Percentiles rank a stretch among this genome's conserved stretches.
Evolutionary conservation across 1,139 yeast species (phyloP).

Genomic region (Lodderomyces orthopsilosis): DNA sequence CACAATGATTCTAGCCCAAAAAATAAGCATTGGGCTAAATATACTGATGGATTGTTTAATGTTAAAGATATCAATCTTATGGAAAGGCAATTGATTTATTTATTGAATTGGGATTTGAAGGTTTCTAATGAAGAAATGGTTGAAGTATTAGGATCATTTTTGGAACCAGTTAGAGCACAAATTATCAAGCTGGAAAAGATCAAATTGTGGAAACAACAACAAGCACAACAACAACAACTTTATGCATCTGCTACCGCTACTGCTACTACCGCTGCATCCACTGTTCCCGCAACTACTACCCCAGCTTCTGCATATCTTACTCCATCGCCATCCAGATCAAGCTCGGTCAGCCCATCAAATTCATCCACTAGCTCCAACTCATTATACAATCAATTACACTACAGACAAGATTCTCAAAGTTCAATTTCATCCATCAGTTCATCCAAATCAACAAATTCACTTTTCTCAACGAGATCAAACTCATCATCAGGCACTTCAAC

Average conservation of each 20-base stretch:
- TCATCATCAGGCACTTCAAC: conserved; percentile 2
- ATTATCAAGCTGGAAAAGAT: conserved; percentile 42
- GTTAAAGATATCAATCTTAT: conserved; percentile 70
- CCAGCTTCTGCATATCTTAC: conserved; percentile 7
- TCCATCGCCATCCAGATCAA: conserved; percentile 11
- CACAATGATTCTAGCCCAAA: conserved; percentile 78
- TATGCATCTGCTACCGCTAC: neutral
- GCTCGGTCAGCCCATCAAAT: conserved; percentile 9
- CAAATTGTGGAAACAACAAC: conserved; percentile 17
- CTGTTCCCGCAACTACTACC: neutral
- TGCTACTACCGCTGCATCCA: neutral
- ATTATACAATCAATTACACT: conserved; percentile 17
- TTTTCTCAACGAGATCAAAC: conserved; percentile 14
- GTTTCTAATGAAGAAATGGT: conserved; percentile 55
- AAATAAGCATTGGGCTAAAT: conserved; percentile 73
- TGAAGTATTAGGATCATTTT: conserved; percentile 46
- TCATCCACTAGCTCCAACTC: conserved; percentile 1
- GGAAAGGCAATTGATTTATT: conserved; percentile 72
- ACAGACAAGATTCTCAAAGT: conserved; percentile 29
- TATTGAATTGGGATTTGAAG: conserved; percentile 68
- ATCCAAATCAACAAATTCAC: conserved; percentile 22
- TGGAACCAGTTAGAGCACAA: conserved; percentile 63
- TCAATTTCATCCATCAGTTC: conserved; percentile 21
- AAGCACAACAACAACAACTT: conserved; percentile 9
- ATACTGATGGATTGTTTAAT: conserved; percentile 69